Evolutionary conservation across 2,329 filamentous ascomycete species (phyloP), one percentile per base, ranked within the genome.

Genomic region (Fusarium penzigii): DNA sequence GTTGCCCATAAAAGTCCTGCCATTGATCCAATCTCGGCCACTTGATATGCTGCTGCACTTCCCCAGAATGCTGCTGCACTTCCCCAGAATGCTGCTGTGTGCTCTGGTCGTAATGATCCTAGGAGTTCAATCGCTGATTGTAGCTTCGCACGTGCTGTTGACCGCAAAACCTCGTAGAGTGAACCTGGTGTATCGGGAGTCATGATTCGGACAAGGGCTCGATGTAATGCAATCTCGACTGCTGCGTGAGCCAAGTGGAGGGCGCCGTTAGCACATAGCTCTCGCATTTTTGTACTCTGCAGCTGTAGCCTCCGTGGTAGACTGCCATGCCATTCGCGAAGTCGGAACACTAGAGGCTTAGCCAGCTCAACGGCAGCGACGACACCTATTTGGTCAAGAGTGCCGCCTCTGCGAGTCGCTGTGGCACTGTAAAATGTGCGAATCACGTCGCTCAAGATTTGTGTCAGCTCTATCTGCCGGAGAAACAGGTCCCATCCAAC

Each of bases 191-290:
- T 68, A 9, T 65, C 62, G 2, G 68, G 63, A 1, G 70, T 68
- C 16, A 77, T 68, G 9, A 74, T 74, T 11, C 78, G 70, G 2
- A 81, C 69, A 47, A 82, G 75, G 5, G 74, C 74, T 3, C 78
- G 75, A 59, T 81, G 78, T 3, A 81, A 70, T 40, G 77, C 74
- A 47, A 81, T 78, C 50, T 80, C 78, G 0, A 78, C 76, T 0
- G 77, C 76, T 44, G 78, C 75, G 55, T 81, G 80, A 1, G 78
- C 76, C 3, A 82, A 70, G 46, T 80, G 76, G 9, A 82, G 65
- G 39, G 76, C 78, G 2, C 77, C 68, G 6, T 69, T 70, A n/a
- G 68, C 67, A 39, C 71, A 75, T 14, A 77, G 64, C 50, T 75
- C 75, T 52, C 73, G 68, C 10, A 72, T 65, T 17, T 72, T 69